Evolutionary conservation across 257 asterid genomes (phyloP).

Genomic region (Plantago elongata): DNA sequence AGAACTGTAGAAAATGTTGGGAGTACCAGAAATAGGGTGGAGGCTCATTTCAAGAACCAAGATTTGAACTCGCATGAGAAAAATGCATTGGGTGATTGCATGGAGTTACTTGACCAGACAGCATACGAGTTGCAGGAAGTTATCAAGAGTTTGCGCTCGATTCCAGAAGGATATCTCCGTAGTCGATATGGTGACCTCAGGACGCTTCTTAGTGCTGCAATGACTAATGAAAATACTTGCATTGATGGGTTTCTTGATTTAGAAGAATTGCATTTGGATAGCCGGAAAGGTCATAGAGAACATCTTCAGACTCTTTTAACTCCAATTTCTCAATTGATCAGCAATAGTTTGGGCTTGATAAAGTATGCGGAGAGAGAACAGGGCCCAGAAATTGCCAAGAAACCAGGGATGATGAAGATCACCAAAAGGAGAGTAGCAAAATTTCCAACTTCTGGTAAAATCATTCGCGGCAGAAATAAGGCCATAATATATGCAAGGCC

Average conservation of each 20-base stretch:
- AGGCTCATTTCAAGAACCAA: slow-evolving; percentile 27
- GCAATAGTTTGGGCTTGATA: slow-evolving; percentile 56
- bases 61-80: slow-evolving; percentile 32
- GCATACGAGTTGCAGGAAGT: slow-evolving; percentile 42
- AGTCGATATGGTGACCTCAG: slow-evolving; percentile 40
- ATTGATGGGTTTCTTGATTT: slow-evolving; percentile 56
- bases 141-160: slow-evolving; percentile 26
- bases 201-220: slow-evolving; percentile 62
- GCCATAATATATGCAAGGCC: slow-evolving; percentile 16
- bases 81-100: slow-evolving; percentile 50
- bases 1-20: slow-evolving; percentile 26
- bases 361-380: slow-evolving; percentile 31
- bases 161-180: slow-evolving; percentile 17
- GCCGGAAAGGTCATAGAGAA: slow-evolving; percentile 19
- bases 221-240: slow-evolving; percentile 68
- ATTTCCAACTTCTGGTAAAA: slow-evolving; percentile 15
- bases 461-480: slow-evolving; percentile 19
- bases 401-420: slow-evolving; percentile 24
- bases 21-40: slow-evolving; percentile 11
- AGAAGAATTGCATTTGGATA: slow-evolving; percentile 24
- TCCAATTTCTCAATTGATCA: slow-evolving; percentile 55
- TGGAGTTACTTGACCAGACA: slow-evolving; percentile 57
- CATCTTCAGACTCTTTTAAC: slow-evolving; percentile 34
- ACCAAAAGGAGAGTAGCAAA: slow-evolving; percentile 16
- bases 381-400: slow-evolving; percentile 21